Evolutionary conservation across 805 yeast species (phyloP).

Genomic region (Hanseniaspora taiwanica): DNA sequence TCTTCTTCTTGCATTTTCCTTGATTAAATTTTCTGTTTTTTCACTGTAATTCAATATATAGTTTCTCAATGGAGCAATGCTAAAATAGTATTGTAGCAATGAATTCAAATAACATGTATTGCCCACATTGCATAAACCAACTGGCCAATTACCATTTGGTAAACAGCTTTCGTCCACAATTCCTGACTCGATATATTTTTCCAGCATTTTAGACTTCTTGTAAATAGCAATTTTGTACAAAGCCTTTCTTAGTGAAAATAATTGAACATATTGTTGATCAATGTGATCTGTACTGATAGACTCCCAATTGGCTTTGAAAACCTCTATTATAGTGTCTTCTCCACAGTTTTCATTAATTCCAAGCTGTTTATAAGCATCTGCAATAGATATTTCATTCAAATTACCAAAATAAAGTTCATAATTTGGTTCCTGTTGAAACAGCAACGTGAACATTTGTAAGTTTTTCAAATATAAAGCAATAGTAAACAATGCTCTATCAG

Average conservation of each 20-base stretch:
- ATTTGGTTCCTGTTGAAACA: slow-evolving; percentile 38
- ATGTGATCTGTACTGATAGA: slow-evolving; percentile 4
- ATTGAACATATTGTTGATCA: slow-evolving; percentile 22
- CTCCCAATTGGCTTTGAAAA: slow-evolving; percentile 21
- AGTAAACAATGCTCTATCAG: slow-evolving; percentile 44
- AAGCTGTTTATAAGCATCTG: slow-evolving; percentile 34
- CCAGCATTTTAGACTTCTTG: slow-evolving; percentile 42
- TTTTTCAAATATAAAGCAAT: slow-evolving; percentile 49
- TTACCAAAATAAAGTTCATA: slow-evolving; percentile 29
- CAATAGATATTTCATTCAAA: slow-evolving; percentile 17
- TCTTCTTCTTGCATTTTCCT: slow-evolving; percentile 32
- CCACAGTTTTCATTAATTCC: slow-evolving; percentile 38
- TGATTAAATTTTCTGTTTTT: slow-evolving; percentile 17
- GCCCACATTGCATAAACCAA: slow-evolving; percentile 88
- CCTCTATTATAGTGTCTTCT: slow-evolving; percentile 33
- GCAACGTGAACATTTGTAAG: slow-evolving; percentile 39
- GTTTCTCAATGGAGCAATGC: slow-evolving; percentile 67
- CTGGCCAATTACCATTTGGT: slow-evolving; percentile 67
- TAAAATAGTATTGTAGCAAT: slow-evolving; percentile 77
- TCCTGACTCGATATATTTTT: slow-evolving; percentile 48
- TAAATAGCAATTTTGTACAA: slow-evolving; percentile 41
- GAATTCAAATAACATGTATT: slow-evolving; percentile 93
- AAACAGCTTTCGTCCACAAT: slow-evolving; percentile 43
- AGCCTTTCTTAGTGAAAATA: slow-evolving; percentile 43
- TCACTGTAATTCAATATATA: slow-evolving; percentile 44